Evolutionary conservation across 345 rosid genomes (phyloP).

Genomic region (Ailanthus altissimus): DNA sequence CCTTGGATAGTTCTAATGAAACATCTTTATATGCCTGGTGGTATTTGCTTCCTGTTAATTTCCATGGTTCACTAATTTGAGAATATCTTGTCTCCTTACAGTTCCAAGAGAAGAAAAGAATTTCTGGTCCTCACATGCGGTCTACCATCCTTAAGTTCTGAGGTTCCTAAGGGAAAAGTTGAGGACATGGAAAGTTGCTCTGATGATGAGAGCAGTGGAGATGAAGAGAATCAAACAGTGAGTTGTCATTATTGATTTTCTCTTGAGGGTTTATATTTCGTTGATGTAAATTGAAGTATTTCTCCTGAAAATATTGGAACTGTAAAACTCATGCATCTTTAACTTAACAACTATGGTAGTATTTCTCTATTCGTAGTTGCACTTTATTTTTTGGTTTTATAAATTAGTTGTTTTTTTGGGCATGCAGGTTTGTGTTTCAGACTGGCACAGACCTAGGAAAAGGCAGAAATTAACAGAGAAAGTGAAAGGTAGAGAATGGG

Average conservation of each 20-base stretch:
- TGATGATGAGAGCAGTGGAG: conserved; percentile 60
- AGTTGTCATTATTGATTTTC: conserved; percentile 12
- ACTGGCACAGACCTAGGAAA: conserved; percentile 78
- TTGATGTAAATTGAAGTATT: background rate
- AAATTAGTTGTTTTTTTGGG: background rate
- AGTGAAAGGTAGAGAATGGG: conserved; percentile 77
- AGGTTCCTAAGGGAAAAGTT: conserved; percentile 51
- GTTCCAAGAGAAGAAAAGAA: conserved; percentile 82
- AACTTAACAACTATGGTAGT: too few species aligned
- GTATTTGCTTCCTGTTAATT: background rate
- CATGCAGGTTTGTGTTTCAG: conserved; percentile 61
- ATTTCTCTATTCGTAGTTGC: background rate
- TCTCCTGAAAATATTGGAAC: background rate
- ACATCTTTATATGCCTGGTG: background rate
- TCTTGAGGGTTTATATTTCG: background rate
- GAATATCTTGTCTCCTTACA: conserved; percentile 28
- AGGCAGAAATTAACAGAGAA: conserved; percentile 66
- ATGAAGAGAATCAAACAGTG: conserved; percentile 66
- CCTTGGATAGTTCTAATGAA: background rate
- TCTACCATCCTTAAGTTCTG: conserved; percentile 50
- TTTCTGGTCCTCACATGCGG: conserved; percentile 86
- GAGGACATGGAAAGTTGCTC: conserved; percentile 62
- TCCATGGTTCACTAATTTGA: background rate
- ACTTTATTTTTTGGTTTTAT: background rate
- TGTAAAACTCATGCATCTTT: too few species aligned